Evolutionary conservation across 2,329 filamentous ascomycete genomes (phyloP), one percentile per base, ranked within the genome.

Genomic region (Aspergillus latus): DNA sequence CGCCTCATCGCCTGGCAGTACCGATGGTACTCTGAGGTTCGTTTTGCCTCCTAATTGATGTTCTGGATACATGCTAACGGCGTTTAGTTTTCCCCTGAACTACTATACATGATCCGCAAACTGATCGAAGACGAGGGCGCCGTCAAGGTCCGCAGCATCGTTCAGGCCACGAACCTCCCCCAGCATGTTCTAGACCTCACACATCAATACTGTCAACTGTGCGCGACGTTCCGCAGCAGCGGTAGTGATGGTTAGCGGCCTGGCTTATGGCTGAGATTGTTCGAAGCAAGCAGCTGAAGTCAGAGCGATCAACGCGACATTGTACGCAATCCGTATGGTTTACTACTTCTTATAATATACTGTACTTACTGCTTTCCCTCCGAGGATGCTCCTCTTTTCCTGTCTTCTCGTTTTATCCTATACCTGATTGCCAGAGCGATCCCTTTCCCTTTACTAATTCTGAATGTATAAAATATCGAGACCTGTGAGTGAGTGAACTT

Each of bases 101-200:
- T 99, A 43, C 83, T 99, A 52, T 90, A 87, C 74, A 88, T 90
- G 2, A 90, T 97, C 68, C 88, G 94, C 60, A 92, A 90, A 64
- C 80, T 99, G 63, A 99, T 99, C 70, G 94, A 97, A 75, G 92
- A 97, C 64, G 94, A 99, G 76, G 94, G 94, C 57, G 93, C 93
- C 1, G 90, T 99, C 73, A 99, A 99, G 77, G 89, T 99, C 53
- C 85, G 94, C 69, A 97, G 92, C 73, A 96, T 99, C 69, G 92
- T 99, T 52, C 94, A 99, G 75, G 92, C 93, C 1, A 97, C 93
- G 2, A 96, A 89, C 72, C 78, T 99, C 59, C 92, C 93, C 9
- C 94, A 97, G 75, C 87, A 89, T 58, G 92, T 99, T 39, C 82
- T 97, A 53, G 93, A 97, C 71, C 78, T 99, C 58, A 97, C 94